phyloP scores from a whole-genome alignment of 163 green algal species.

The Scenedesmus sp. region DNA sequence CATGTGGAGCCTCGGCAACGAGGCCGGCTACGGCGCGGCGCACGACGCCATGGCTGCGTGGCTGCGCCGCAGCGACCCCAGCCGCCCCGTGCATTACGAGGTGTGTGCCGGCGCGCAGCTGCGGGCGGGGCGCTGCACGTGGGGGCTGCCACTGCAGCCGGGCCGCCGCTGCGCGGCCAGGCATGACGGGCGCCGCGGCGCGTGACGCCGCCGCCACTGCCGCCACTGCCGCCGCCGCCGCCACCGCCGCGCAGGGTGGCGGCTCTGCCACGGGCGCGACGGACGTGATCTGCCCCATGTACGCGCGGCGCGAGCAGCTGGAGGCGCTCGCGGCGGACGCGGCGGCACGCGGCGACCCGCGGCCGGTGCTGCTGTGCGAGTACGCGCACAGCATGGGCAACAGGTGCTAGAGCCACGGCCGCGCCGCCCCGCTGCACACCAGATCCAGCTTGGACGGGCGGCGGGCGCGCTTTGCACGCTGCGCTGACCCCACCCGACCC shows the following conservation, averaged over 20 bases:
- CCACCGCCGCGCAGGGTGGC: conserved; percentile 75
- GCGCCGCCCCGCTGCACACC: no score
- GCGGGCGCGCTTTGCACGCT: no score
- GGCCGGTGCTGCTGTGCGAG: conserved; percentile 96
- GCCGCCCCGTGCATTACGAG: conserved; percentile 83
- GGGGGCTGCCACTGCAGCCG: not conserved
- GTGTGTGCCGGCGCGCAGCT: conserved; percentile 8
- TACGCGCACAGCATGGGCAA: conserved; percentile 99
- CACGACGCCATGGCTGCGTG: conserved; percentile 78
- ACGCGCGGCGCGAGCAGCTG: conserved; percentile 81
- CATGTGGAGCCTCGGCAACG: conserved; percentile 97
- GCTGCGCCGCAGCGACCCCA: conserved; percentile 72
- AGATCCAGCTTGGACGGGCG: no score
- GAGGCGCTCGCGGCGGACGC: conserved; percentile 48
- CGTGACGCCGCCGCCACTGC: no score
- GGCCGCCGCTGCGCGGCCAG: no score
- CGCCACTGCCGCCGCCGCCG: conserved; percentile 14
- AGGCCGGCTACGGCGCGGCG: conserved; percentile 76
- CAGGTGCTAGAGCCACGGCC: no score
- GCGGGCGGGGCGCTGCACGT: not conserved
- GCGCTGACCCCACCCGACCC: no score
- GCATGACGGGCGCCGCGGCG: no score
- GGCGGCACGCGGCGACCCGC: conserved; percentile 20
- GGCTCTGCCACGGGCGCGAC: conserved; percentile 84
- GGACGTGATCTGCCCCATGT: conserved; percentile 96